Evolutionary conservation across 176 grass and related monocot genomes (phyloP), one percentile per base, ranked within the genome.

Genomic region (Paspalum vaginatum): DNA sequence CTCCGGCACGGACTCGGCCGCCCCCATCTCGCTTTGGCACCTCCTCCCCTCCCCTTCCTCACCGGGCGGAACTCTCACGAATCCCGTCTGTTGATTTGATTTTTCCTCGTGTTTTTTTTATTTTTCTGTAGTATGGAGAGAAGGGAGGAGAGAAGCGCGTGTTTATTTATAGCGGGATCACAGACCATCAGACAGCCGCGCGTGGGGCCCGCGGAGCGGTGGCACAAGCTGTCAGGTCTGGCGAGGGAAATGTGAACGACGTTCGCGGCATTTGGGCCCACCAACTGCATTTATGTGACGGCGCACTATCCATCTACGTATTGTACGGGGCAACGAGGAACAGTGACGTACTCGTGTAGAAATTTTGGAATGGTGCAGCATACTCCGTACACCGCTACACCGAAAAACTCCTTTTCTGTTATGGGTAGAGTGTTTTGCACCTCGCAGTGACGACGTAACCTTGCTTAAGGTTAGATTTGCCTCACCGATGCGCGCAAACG

Each of bases 1-100:
- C 84, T 91, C 79, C 77, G 84, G 90, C 40, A 86, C 67, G 32
- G 92, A 99, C 76, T 92, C 83, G 7, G 81, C 76, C 58, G 54
- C 74, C 61, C 92, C 96, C 92, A 93, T 99, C 75, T 74, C 70
- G 57, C 65, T 48, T 21, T 39, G n/a, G 16, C 71, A 48, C 49
- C 55, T 50, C 79, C 37, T 68, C 61, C 11, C 65, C 14, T 62
- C 46, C 62, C 47, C 63, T 55, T 73, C 46, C 61, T 43, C 63
- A 65, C 37, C 26, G 60, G n/a, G 42, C 47, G 52, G 77, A 64
- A 41, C 44, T 11, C 79, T 79, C 60, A 68, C 53, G 24, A 37
- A 74, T 44, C 60, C 74, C 11, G 26, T 84, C 32, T 71, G 17
- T 81, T 20, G 78, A 25, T 89, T 82, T 38, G 61, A 68, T 84